A percentile compares a stretch with the other conserved stretches of the same genome.
phyloP scores from a whole-genome alignment of 164 flowering plant species.

The Echeveria elegans region DNA sequence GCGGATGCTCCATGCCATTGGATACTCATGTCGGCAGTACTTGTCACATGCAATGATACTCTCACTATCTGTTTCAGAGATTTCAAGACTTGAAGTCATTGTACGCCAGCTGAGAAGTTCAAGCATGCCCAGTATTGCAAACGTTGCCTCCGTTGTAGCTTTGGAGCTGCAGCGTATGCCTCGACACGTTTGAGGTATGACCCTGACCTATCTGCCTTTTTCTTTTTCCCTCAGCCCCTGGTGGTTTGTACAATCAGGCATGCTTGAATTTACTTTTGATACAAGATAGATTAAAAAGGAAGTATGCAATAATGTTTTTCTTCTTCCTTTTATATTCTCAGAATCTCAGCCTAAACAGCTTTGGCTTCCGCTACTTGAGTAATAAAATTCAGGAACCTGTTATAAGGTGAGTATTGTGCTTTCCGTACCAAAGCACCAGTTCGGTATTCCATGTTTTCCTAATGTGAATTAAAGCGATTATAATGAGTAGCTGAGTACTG shows the following conservation, averaged over 20 bases:
- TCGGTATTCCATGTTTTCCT: conserved; percentile 4
- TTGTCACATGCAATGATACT: conserved; percentile 74
- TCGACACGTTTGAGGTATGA: conserved; percentile 35
- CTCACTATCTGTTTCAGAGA: conserved; percentile 49
- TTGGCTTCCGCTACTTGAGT: neutral
- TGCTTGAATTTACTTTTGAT: no score
- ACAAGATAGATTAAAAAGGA: no score
- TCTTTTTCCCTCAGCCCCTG: no score
- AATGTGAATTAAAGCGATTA: conserved; percentile 10
- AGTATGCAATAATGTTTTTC: neutral
- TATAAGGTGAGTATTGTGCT: conserved; percentile 13
- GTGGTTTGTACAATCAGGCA: neutral
- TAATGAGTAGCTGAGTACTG: neutral
- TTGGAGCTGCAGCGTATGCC: conserved; percentile 74
- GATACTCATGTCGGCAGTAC: conserved; percentile 70
- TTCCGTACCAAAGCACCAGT: neutral
- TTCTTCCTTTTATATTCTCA: neutral
- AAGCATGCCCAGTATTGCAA: conserved; percentile 28
- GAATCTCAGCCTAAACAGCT: no score
- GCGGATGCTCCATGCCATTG: conserved; percentile 65
- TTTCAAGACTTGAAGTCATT: conserved; percentile 53
- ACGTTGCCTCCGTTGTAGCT: conserved; percentile 47
- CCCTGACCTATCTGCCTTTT: conserved; percentile 1
- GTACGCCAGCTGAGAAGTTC: conserved; percentile 50
- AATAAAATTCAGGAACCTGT: neutral